phyloP scores from a whole-genome alignment of 345 rosid genomes.

The Camelina laxa region DNA sequence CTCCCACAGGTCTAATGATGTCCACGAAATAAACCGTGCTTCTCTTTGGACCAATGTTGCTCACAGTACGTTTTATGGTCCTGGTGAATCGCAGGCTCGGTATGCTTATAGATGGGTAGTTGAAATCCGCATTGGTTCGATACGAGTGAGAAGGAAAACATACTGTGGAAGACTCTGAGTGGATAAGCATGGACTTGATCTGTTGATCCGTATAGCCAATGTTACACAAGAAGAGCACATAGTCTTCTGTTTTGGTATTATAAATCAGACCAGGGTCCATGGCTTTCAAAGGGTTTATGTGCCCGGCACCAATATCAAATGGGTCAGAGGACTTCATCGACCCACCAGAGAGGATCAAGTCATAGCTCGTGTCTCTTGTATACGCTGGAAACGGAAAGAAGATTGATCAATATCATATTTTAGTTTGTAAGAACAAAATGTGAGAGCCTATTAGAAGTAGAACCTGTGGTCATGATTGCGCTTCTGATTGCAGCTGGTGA shows the following conservation, averaged over 20 bases:
- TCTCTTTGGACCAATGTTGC: conserved; percentile 55
- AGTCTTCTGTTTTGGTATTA: conserved; percentile 57
- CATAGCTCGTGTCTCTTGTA: conserved; percentile 31
- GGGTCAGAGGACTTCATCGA: conserved; percentile 46
- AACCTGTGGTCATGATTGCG: conserved; percentile 80
- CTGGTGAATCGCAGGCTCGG: conserved; percentile 48
- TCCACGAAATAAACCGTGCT: conserved; percentile 48
- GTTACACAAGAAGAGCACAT: conserved; percentile 66
- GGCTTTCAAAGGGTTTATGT: conserved; percentile 62
- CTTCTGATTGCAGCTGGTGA: conserved; percentile 77
- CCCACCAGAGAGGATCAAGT: conserved; percentile 37
- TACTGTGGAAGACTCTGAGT: not conserved
- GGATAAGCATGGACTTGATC: conserved; percentile 35
- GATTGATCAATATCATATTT: not conserved
- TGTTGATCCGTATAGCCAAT: conserved; percentile 51
- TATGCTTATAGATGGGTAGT: conserved; percentile 70
- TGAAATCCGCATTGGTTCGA: conserved; percentile 49
- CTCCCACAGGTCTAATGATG: conserved; percentile 57
- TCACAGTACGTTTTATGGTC: conserved; percentile 59
- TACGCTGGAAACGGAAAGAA: conserved; percentile 19
- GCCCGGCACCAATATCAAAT: conserved; percentile 71
- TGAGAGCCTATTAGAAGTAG: not conserved
- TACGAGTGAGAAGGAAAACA: conserved; percentile 29
- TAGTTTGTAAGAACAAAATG: not conserved
- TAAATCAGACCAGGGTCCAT: conserved; percentile 76